These are phyloP conservation scores for Suhomyces chickasaworum DNA, from an alignment of 1,139 yeast species.

Conservation along the genomic window DNA sequence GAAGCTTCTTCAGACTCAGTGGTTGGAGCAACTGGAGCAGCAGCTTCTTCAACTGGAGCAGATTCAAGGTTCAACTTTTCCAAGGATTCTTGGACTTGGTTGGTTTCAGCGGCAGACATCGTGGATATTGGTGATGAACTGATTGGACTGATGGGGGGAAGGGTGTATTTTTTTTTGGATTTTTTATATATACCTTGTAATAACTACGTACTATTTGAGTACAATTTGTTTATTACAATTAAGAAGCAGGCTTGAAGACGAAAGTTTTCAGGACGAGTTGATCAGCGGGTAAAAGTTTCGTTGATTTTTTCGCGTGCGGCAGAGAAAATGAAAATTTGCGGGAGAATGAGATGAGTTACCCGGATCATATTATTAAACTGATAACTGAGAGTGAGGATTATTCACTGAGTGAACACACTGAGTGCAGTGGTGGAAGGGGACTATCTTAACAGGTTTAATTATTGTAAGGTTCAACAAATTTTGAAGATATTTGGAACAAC, in stretches of 20 bases:
- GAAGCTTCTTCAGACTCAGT: constrained; percentile 31
- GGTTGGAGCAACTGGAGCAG: constrained; percentile 25
- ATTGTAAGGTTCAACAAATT: too few species aligned
- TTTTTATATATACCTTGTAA: constrained; percentile 14
- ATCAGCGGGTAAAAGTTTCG: constrained; percentile 11
- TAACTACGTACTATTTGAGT: constrained; percentile 10
- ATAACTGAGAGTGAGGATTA: too few species aligned
- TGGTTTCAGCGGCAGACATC: constrained; percentile 53
- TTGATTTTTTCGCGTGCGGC: constrained; percentile 14
- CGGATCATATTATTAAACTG: constrained; percentile 1
- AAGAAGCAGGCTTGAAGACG: constrained; percentile 12
- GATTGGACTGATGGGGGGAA: constrained; percentile 2
- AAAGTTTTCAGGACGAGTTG: constrained; percentile 9
- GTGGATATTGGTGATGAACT: constrained; percentile 7
- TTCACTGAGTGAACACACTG: too few species aligned
- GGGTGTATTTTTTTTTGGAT: constrained; percentile 19
- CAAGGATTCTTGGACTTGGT: constrained; percentile 57
- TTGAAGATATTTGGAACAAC: too few species aligned
- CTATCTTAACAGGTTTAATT: too few species aligned
- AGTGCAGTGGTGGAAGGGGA: too few species aligned
- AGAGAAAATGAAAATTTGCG: constrained; percentile 9
- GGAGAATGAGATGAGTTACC: constrained; percentile 15
- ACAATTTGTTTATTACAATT: constrained; percentile 10
- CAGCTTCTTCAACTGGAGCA: constrained; percentile 24
- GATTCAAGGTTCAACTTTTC: constrained; percentile 52